Evolutionary conservation across 441 rosid genomes (phyloP).

Genomic region (Pelargonium citronellum): DNA sequence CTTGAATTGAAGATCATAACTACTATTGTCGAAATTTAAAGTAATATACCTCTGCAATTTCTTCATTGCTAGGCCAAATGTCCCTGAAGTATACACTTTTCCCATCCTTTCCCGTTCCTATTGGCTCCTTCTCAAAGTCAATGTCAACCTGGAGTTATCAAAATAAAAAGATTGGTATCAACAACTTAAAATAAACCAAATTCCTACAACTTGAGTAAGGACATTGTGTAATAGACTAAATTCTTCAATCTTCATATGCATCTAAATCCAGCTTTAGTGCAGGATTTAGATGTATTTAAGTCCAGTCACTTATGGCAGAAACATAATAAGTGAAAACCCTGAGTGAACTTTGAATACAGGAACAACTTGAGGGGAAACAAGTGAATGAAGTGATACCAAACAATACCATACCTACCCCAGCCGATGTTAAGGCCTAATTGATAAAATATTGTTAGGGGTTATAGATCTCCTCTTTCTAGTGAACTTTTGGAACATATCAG

Average conservation of each 20-base stretch:
- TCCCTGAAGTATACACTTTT: slow-evolving; percentile 43
- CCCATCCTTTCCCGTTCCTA: slow-evolving; percentile 48
- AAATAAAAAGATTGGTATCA: not conserved
- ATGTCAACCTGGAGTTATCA: slow-evolving; percentile 43
- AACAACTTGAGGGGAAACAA: not conserved
- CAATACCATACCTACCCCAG: not conserved
- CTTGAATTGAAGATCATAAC: not conserved
- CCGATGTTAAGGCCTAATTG: not conserved
- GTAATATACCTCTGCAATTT: slow-evolving; percentile 43
- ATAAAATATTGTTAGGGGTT: too few relatives aligned
- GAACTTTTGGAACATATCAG: too few relatives aligned
- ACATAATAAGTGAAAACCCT: too few relatives aligned
- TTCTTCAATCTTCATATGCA: not conserved
- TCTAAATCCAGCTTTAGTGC: too few relatives aligned
- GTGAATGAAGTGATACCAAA: not conserved
- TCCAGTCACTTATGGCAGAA: too few relatives aligned
- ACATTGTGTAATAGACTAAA: not conserved
- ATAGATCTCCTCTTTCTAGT: too few relatives aligned
- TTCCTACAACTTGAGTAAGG: not conserved
- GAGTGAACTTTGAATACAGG: not conserved
- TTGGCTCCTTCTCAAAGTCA: slow-evolving; percentile 55
- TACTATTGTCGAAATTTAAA: not conserved
- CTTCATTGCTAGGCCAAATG: slow-evolving; percentile 56
- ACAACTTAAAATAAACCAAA: not conserved
- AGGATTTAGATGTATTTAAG: too few relatives aligned